Evolutionary conservation across 2,329 filamentous ascomycete species (phyloP), one percentile per base, ranked within the genome.

Genomic region (Aspergillus proliferans): DNA sequence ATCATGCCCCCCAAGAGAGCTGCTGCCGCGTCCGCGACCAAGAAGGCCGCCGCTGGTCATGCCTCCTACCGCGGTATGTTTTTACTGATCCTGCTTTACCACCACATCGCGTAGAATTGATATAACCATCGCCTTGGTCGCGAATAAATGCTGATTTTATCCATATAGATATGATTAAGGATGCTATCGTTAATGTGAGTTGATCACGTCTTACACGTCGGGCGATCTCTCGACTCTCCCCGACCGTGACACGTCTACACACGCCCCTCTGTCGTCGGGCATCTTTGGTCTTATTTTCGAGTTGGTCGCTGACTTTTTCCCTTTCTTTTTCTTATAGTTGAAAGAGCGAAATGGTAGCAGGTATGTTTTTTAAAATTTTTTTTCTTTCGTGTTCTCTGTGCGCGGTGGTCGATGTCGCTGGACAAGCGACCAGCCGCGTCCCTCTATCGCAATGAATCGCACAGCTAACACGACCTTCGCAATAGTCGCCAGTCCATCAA

Each of bases 291-390:
- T 57, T 58, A 56, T 43, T 62, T 55, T 50, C 45, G 55, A 52
- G 43, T 52, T 53, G 49, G 53, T 63, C 66, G 65, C 80, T 84
- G 67, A 83, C 77, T 38, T 69, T 52, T 69, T 63, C 61, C 62
- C 55, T 62, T 62, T 55, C 69, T 52, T 69, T 63, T 61, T 63
- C 55, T 62, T 61, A 55, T 66, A 86, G 83, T 76, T 86, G 57
- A 86, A 86, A 72, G 84, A 86, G 64, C 80, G 84, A 56, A 83
- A 82, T 70, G 83, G 83, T 71, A 82, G 78, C 70, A 85, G 83
- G 83, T 86, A 73, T 74, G 83, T 73, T 61, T 49, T 54, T 47
- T 33, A 21, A 21, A 21, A 21, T 21, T 21, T 26, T 48, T 54
- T 48, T 19, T 39, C 8, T 33, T 62, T 56, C 48, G 54, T 56